Evolutionary conservation across 306 rosid species (phyloP).

Genomic region (Rubus idaeus): DNA sequence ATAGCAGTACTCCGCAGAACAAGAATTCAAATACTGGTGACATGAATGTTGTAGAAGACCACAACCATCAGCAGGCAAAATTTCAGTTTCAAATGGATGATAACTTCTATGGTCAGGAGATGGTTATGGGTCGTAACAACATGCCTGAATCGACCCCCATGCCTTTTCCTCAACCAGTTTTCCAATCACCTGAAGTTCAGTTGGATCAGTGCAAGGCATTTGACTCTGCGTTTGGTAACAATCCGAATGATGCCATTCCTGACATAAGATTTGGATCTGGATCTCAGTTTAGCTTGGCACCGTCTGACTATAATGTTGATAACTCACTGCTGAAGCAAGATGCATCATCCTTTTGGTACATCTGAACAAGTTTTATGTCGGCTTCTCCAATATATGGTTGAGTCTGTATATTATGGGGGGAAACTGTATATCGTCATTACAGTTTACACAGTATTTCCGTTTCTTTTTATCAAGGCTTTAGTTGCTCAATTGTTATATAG

Average conservation of each 20-base stretch:
- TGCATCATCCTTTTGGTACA: conserved; percentile 39
- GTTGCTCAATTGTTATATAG: background rate
- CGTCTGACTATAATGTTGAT: conserved; percentile 23
- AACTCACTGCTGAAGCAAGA: conserved; percentile 44
- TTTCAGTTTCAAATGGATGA: conserved; percentile 30
- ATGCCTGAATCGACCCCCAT: conserved; percentile 17
- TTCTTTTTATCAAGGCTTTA: background rate
- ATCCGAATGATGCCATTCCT: conserved; percentile 16
- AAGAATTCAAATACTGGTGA: conserved; percentile 27
- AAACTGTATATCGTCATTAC: background rate
- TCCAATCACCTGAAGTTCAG: conserved; percentile 26
- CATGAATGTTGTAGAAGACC: conserved; percentile 1
- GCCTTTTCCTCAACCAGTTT: conserved; percentile 22
- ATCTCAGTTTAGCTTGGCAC: conserved; percentile 38
- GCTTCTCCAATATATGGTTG: conserved; percentile 17
- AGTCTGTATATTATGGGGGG: conserved; percentile 7
- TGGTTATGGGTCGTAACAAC: conserved; percentile 25
- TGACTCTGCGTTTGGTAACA: conserved; percentile 42
- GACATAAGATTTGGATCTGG: conserved; percentile 37
- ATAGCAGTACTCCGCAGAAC: conserved; percentile 31
- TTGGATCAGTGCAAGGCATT: conserved; percentile 35
- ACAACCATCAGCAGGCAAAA: conserved; percentile 31
- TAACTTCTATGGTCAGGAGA: conserved; percentile 29
- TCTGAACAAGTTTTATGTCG: conserved; percentile 22
- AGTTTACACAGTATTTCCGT: background rate